Conservation (phyloP, 2,329 filamentous ascomycete species). For the Phoma herbarum region DNA sequence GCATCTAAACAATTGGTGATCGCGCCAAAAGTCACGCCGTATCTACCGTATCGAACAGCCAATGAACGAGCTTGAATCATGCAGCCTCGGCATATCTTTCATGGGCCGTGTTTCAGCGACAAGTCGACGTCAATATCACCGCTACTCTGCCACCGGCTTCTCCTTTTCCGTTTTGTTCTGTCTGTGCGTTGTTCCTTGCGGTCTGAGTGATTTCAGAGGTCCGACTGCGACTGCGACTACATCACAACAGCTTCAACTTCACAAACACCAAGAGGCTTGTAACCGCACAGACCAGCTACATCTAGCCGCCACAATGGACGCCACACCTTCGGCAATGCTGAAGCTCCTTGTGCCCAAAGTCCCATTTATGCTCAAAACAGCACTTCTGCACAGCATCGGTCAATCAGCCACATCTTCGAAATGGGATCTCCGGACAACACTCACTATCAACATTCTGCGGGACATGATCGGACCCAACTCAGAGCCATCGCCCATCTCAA, state of each 20-base stretch:
- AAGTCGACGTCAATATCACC: conserved; percentile 18
- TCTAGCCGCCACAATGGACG: conserved; percentile 41
- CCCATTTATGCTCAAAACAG: conserved; percentile 69
- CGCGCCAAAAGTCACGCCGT: conserved; percentile 43
- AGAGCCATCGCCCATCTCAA: conserved; percentile 38
- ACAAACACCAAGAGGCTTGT: not conserved
- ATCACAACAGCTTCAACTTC: not conserved
- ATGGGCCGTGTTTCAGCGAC: conserved; percentile 12
- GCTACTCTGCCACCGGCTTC: not conserved
- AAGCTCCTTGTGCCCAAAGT: conserved; percentile 54
- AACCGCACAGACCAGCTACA: not conserved
- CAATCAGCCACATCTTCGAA: conserved; percentile 76
- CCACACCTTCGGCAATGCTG: conserved; percentile 46
- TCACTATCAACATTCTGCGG: conserved; percentile 77
- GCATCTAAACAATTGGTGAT: not conserved
- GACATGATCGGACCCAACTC: conserved; percentile 45
- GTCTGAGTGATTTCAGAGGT: not conserved
- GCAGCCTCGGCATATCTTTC: conserved; percentile 17
- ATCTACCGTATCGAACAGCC: conserved; percentile 8
- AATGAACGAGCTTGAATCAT: conserved; percentile 4
- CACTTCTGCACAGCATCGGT: conserved; percentile 70
- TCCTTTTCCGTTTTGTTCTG: not conserved
- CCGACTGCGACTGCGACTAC: not conserved
- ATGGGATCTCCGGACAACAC: conserved; percentile 78
- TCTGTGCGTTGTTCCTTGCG: not conserved